Percentiles rank a stretch among this genome's conserved stretches.
phyloP scores from a whole-genome alignment of 1,284 basidiomycete species.

The Apiotrichum sp. region DNA sequence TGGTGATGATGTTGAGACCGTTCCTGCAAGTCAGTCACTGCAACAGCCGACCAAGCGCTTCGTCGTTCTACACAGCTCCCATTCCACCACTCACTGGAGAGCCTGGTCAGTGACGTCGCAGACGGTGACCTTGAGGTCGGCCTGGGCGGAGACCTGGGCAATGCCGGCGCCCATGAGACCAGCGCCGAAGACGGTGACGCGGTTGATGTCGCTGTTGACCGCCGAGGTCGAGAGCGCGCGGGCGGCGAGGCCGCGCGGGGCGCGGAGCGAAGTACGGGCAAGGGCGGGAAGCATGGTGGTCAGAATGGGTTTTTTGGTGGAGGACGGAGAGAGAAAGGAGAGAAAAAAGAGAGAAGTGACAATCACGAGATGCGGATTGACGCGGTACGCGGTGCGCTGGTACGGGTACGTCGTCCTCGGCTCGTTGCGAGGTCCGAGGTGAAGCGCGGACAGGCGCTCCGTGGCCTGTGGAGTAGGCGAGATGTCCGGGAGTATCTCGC shows the following conservation, averaged over 20 bases:
- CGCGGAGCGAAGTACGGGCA: constrained; percentile 9
- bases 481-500: no score
- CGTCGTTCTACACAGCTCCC: no score
- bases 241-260: constrained; percentile 4
- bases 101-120: constrained; percentile 48
- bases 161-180: constrained; percentile 54
- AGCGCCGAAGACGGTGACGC: constrained; percentile 49
- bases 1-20: constrained; percentile 53
- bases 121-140: constrained; percentile 47
- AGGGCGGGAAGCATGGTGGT: constrained; percentile 13
- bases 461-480: no score
- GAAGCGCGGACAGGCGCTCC: no score
- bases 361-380: neutral
- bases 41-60: no score
- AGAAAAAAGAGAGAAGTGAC: neutral
- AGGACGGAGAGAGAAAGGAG: neutral
- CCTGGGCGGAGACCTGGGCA: constrained; percentile 51
- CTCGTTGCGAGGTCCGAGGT: no score
- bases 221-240: constrained; percentile 9
- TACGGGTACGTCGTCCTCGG: no score
- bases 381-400: no score
- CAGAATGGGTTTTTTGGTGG: neutral
- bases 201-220: constrained; percentile 27
- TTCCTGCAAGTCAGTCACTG: constrained; percentile 40
- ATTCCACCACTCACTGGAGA: constrained; percentile 23